These are phyloP conservation scores for Acanthamoeba lugdunensis DNA, from an alignment of 208 protist species.

Conservation along the genomic window DNA sequence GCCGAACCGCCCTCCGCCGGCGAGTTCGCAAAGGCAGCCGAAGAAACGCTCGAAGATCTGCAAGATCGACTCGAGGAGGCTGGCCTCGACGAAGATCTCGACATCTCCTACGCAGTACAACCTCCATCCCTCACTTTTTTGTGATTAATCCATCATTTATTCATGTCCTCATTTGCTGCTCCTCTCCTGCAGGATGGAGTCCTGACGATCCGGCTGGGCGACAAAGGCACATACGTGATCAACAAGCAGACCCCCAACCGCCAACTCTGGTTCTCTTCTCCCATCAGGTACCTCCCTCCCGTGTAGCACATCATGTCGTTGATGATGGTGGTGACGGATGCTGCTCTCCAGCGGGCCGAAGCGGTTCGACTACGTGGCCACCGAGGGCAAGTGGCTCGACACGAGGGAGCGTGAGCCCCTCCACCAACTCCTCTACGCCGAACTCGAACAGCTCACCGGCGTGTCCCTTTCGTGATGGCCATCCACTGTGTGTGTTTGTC, in stretches of 20 bases:
- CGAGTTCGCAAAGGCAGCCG: not conserved
- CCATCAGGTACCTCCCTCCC: conserved; percentile 74
- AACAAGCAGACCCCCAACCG: conserved; percentile 84
- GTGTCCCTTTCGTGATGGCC: not conserved
- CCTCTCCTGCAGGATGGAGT: conserved; percentile 76
- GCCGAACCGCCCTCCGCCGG: too few relatives aligned
- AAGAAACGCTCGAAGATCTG: not conserved
- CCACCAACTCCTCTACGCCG: conserved; percentile 44
- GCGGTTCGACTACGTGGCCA: conserved; percentile 59
- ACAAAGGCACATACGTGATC: conserved; percentile 82
- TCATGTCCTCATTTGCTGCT: not conserved
- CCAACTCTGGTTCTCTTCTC: conserved; percentile 84
- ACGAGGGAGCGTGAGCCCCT: conserved; percentile 30
- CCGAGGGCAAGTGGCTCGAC: conserved; percentile 35
- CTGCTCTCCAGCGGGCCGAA: conserved; percentile 62
- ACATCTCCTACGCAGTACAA: not conserved
- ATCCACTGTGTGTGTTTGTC: too few relatives aligned
- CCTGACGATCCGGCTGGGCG: conserved; percentile 62
- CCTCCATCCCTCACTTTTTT: not conserved
- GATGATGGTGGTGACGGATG: not conserved
- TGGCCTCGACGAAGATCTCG: not conserved
- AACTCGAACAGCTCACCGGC: conserved; percentile 54
- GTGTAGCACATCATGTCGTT: too few relatives aligned
- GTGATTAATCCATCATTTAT: too few relatives aligned
- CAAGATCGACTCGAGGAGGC: not conserved